Evolutionary conservation across 352 stramenopile species (phyloP).

Genomic region (Phytophthora pseudosyringae): DNA sequence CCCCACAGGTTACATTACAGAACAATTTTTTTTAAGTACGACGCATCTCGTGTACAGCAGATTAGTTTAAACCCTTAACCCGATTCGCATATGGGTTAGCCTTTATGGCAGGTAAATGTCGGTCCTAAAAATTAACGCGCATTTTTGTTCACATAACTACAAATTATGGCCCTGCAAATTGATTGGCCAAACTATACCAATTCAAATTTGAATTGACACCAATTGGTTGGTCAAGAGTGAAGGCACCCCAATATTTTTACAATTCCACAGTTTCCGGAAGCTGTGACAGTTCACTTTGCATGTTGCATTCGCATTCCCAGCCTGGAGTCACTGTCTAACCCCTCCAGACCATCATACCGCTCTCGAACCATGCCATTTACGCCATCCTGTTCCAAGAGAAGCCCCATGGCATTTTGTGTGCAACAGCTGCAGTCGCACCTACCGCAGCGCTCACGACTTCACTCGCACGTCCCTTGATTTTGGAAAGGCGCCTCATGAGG

Average conservation of each 20-base stretch:
- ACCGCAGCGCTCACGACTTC: not conserved
- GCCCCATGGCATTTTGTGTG: not conserved
- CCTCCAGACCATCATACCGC: not conserved
- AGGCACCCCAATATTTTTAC: too few relatives aligned
- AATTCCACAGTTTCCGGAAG: not conserved
- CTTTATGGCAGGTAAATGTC: too few relatives aligned
- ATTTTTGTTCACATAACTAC: not conserved
- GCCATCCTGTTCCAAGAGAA: not conserved
- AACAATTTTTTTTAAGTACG: too few relatives aligned
- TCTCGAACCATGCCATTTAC: not conserved
- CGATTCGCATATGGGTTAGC: too few relatives aligned
- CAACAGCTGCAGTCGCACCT: not conserved
- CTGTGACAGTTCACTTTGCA: not conserved
- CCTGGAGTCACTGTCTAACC: not conserved
- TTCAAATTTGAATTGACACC: constrained; percentile 1
- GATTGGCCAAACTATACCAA: not conserved
- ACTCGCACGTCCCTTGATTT: constrained; percentile 1
- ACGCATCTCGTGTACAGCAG: too few relatives aligned
- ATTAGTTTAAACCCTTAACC: too few relatives aligned
- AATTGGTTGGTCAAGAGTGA: too few relatives aligned
- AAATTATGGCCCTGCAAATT: not conserved
- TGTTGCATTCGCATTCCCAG: not conserved
- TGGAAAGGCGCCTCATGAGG: constrained; percentile 9
- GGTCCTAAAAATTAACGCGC: not conserved
- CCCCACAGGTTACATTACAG: too few relatives aligned